phyloP scores from a whole-genome alignment of 2,329 filamentous ascomycete genomes.

The Xylariaceae sp. region DNA sequence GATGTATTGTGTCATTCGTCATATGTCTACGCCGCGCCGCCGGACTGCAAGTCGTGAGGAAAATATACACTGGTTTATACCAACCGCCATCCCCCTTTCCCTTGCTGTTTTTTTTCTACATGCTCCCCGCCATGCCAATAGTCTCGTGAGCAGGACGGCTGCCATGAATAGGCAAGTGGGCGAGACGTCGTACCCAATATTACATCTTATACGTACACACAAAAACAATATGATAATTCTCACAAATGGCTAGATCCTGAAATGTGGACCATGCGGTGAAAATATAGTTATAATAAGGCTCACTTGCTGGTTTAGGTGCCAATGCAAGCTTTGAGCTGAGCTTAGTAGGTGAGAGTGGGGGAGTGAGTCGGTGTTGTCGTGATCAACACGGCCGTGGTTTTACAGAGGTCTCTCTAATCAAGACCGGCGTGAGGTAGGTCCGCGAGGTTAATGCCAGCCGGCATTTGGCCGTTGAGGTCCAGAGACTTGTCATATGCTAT shows the following conservation, averaged over 20 bases:
- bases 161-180: constrained; percentile 4
- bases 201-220: constrained; percentile 39
- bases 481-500: constrained; percentile 86
- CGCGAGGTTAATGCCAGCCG: constrained; percentile 44
- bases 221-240: constrained; percentile 11
- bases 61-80: constrained; percentile 22
- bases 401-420: constrained; percentile 49
- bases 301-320: constrained; percentile 6
- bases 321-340: constrained; percentile 6
- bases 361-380: constrained; percentile 7
- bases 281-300: constrained; percentile 3
- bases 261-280: constrained; percentile 17
- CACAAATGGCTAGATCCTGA: constrained; percentile 8
- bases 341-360: constrained; percentile 24
- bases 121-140: constrained; percentile 10
- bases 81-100: constrained; percentile 18
- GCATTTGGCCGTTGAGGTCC: constrained; percentile 51
- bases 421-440: constrained; percentile 60
- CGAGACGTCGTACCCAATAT: constrained; percentile 26
- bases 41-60: constrained; percentile 29
- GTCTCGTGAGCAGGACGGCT: constrained; percentile 10
- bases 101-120: constrained; percentile 22
- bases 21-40: constrained; percentile 36
- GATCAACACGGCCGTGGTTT: constrained; percentile 21
- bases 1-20: constrained; percentile 28